These are phyloP conservation scores for Termitomyces titanicus DNA, from an alignment of 768 basidiomycete genomes.

Conservation along the genomic window DNA sequence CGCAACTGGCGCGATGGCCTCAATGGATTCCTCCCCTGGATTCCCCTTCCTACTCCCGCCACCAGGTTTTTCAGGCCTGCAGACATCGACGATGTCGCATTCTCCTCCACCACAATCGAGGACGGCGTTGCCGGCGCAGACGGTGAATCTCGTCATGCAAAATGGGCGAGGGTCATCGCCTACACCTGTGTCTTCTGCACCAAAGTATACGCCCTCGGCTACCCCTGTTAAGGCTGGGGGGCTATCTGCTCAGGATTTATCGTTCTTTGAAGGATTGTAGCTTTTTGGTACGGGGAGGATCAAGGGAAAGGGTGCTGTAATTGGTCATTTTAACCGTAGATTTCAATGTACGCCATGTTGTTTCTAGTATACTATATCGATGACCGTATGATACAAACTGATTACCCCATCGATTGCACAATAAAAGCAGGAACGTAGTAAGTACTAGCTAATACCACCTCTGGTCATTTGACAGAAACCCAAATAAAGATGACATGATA, in stretches of 20 bases:
- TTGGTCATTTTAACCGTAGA: neutral
- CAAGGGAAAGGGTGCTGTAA: neutral
- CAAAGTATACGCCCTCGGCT: constrained; percentile 16
- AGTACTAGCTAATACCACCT: too few relatives aligned
- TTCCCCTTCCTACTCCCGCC: constrained; percentile 12
- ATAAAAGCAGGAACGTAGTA: neutral
- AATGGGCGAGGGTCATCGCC: neutral
- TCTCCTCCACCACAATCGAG: neutral
- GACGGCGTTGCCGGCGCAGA: neutral
- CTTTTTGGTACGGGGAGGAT: neutral
- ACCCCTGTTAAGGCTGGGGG: constrained; percentile 37
- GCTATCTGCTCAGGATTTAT: constrained; percentile 79
- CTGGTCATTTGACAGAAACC: too few relatives aligned
- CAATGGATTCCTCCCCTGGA: constrained; percentile 9
- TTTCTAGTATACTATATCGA: neutral
- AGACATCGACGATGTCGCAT: neutral
- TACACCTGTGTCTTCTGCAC: neutral
- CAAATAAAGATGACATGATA: too few relatives aligned
- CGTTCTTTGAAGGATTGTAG: constrained; percentile 79
- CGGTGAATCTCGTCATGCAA: neutral
- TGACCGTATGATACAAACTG: neutral
- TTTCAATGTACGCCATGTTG: neutral
- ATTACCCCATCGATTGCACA: neutral
- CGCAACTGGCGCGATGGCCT: constrained; percentile 23
- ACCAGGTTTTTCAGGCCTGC: constrained; percentile 10